phyloP scores from a whole-genome alignment of 805 yeast genomes.

The Clavispora asparagi region DNA sequence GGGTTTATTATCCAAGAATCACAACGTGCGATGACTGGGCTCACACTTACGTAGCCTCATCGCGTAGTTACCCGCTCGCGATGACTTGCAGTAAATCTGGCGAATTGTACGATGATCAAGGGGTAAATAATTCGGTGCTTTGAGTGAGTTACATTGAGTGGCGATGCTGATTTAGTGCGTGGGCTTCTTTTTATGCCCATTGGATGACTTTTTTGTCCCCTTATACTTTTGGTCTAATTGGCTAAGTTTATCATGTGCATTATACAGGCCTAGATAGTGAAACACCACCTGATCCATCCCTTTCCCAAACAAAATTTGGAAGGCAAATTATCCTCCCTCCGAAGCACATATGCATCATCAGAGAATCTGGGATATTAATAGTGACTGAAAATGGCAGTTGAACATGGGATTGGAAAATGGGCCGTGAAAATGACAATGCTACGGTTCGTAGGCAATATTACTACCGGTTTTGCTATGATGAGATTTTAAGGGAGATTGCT shows the following conservation, averaged over 20 bases:
- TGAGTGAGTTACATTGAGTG: neutral
- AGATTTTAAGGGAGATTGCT: too few species aligned
- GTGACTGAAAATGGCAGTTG: too few species aligned
- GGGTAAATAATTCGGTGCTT: too few species aligned
- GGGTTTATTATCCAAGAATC: neutral
- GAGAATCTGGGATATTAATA: too few species aligned
- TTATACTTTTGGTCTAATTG: neutral
- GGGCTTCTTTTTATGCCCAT: too few species aligned
- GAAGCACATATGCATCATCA: too few species aligned
- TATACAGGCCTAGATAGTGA: neutral
- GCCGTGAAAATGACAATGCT: too few species aligned
- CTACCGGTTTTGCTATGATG: too few species aligned
- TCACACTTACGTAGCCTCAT: constrained; percentile 1
- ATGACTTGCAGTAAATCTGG: neutral
- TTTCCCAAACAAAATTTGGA: neutral
- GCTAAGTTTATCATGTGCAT: neutral
- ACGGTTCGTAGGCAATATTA: too few species aligned
- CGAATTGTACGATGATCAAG: too few species aligned
- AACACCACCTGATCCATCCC: neutral
- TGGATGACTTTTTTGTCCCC: neutral
- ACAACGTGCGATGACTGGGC: neutral
- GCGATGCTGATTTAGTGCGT: neutral
- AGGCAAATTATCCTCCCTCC: too few species aligned
- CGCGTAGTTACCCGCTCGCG: constrained; percentile 1
- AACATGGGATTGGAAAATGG: too few species aligned